Evolutionary conservation across 2,329 filamentous ascomycete species (phyloP).

Genomic region (Pseudopyrenochaeta lycopersici): DNA sequence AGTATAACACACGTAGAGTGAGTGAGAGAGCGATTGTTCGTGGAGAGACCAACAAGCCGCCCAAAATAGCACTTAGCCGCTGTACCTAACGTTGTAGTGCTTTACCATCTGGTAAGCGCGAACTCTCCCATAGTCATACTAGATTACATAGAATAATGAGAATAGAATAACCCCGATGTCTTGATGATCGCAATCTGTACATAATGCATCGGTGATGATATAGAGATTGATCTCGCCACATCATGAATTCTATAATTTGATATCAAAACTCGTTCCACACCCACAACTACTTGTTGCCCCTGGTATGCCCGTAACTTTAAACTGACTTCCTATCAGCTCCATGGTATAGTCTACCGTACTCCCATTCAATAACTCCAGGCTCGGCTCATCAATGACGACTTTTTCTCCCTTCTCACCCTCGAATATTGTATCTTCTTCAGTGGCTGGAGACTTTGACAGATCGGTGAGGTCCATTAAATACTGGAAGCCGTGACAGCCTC

Average conservation of each 20-base stretch:
- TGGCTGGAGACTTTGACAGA: constrained; percentile 56
- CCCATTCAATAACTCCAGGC: constrained; percentile 86
- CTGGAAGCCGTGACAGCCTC: constrained; percentile 97
- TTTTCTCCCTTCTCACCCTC: constrained; percentile 74
- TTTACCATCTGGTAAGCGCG: no score
- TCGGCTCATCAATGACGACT: constrained; percentile 87
- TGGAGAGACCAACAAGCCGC: no score
- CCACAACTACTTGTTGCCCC: constrained; percentile 92
- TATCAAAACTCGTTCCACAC: constrained; percentile 97
- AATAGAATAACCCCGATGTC: no score
- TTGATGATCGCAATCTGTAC: background rate
- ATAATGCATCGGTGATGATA: background rate
- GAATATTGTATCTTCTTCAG: constrained; percentile 88
- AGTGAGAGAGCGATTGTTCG: no score
- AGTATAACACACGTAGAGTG: no score
- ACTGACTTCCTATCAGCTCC: constrained; percentile 93
- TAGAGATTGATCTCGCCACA: no score
- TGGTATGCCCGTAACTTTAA: constrained; percentile 96
- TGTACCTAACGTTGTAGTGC: no score
- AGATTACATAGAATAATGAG: no score
- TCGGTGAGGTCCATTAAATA: constrained; percentile 90
- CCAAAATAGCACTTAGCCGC: no score
- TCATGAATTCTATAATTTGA: constrained; percentile 62
- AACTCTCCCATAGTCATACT: no score
- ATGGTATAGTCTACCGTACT: constrained; percentile 97